Base-by-base conservation (phyloP, 1,284 basidiomycete genomes). In the Papiliotrema terrestris region DNA sequence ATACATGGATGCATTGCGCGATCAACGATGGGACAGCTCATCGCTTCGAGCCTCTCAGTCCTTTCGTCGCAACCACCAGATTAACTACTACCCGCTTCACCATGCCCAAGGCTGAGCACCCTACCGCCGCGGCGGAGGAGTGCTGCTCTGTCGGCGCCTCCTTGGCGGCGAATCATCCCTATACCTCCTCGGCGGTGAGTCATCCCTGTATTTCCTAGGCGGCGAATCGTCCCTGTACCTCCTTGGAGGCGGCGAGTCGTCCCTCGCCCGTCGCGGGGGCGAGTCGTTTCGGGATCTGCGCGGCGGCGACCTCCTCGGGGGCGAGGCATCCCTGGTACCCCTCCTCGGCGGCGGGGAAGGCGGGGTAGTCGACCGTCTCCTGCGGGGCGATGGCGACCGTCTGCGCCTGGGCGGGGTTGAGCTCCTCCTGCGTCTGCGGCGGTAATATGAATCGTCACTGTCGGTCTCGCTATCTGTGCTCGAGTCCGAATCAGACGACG, bases 391-490 rank as follows among this genome's bases (percentile, higher is more conserved):
- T 36, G 51, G 37, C 17, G 45, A 49, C 25, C 48, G 35, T 6
- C 32, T 42, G 14, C 54, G 26, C 32, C 55, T 32, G 2, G 55
- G 58, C 19, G 55, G 55, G 19, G 51, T 39, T 11, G 51, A 49
- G 13, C 29, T 52, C 22, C 54, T 59, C 45, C 72, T 56, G 49
- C 58, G 48, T 26, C 17, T 49, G 48, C 58, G 49, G 2, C 53
- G 51, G 35, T 51, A 54, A 9, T 56, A 51, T 45, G 58, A 61
- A 29, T 60, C 47, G 37, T 61, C 56, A 45, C 60, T 54, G 50
- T 61, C 61, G 6, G 58, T 65, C 49, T 71, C 68, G 23, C 61
- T 76, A 26, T 75, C 78, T 17, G 75, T 77, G 51, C 44, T 49
- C 32, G 60, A 63, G 48, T 69, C 66, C 8, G 55, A 59, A 36